Percentiles rank a stretch among this genome's conserved stretches.
phyloP scores from a whole-genome alignment of 2,329 filamentous ascomycete genomes.

The Exophiala calicioides region DNA sequence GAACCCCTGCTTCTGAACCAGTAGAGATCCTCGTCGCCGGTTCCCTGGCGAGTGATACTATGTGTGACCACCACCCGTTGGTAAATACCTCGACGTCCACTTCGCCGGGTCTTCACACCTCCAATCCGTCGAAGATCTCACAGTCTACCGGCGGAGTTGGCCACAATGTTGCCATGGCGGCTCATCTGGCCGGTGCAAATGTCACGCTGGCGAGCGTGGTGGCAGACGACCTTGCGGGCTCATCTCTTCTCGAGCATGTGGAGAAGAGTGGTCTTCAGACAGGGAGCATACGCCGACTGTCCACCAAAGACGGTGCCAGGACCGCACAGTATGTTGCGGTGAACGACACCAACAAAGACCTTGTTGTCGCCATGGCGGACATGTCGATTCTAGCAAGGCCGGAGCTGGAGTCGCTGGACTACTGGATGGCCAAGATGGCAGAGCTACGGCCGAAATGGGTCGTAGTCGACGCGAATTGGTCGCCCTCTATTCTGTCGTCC shows the following conservation, averaged over 20 bases:
- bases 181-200: constrained; percentile 65
- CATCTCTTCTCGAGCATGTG: constrained; percentile 68
- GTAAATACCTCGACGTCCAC: constrained; percentile 37
- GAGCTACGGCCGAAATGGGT: constrained; percentile 69
- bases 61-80: constrained; percentile 71
- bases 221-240: constrained; percentile 76
- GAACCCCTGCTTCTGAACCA: constrained; percentile 17
- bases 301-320: constrained; percentile 55
- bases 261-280: constrained; percentile 64
- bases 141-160: constrained; percentile 90
- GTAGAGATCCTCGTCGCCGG: constrained; percentile 78
- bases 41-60: constrained; percentile 84
- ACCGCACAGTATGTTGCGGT: constrained; percentile 92
- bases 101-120: constrained; percentile 64
- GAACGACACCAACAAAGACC: constrained; percentile 78
- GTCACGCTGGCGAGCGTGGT: constrained; percentile 79
- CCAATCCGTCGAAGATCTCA: constrained; percentile 77
- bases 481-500: constrained; percentile 61
- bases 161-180: constrained; percentile 84
- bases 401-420: constrained; percentile 46
- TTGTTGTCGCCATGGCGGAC: constrained; percentile 92
- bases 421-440: constrained; percentile 65
- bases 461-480: constrained; percentile 88
- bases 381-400: constrained; percentile 75
- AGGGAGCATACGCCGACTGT: constrained; percentile 61